Evolutionary conservation across 139 green algal species (phyloP), one percentile per base, ranked within the genome.

Genomic region (Coelastrella sp.): DNA sequence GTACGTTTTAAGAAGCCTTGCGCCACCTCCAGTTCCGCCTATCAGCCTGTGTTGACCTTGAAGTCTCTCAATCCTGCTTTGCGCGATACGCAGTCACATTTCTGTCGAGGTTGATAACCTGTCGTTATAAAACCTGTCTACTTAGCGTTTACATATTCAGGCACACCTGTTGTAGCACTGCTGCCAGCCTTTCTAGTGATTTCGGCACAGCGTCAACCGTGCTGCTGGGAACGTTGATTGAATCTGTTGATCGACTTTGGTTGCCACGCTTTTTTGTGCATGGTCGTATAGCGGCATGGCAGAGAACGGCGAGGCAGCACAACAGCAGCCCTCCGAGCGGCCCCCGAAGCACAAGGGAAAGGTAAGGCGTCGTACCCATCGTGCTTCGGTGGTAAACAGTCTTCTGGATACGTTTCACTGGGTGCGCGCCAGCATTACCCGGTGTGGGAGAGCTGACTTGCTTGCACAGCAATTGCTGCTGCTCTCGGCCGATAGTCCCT

Each of bases 271-370:
- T 0, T 71, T 71, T 5, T 71, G 13, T 71, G 64, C 64, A 14
- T 71, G 3, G 7, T 7, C 17, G 71, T 5, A 10, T 19, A 77
- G 16, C 19, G 68, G 58, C 80, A 86, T 86, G 80, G 80, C 80
- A 20, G 60, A 83, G 47, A 54, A 90, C 64, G 64, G 16, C 16
- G 16, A 11, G 16, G 16, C 64, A 17, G 66, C 58, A 23, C 11
- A 86, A n/a, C 65, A 80, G 66, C 14, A 71, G 61, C 76, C 73
- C 61, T 14, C 80, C 54, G 66, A 87, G 60, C 65, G 87, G 79
- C 87, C 87, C 4, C 87, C 87, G 8, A 87, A 74, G 68, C 56
- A 83, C 54, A 91, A 91, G 13, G 87, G 87, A 17, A 91, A 91
- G 87, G 87, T 91, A 71, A 13, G 11, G 3, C 64, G 32, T 47